Conservation (phyloP, 768 basidiomycete species). For the Leccinum arenicola region DNA sequence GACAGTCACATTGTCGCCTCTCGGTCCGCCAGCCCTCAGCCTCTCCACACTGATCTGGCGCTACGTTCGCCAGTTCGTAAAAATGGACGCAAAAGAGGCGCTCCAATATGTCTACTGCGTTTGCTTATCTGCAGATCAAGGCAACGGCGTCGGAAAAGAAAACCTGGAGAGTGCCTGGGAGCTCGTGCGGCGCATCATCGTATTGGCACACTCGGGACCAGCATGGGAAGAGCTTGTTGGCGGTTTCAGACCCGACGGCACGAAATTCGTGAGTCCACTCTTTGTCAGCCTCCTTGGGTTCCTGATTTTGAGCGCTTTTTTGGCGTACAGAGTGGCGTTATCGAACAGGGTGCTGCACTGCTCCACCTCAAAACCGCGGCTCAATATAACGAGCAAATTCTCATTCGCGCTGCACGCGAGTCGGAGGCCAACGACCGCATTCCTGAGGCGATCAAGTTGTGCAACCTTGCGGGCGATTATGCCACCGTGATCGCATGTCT, state of each 20-base stretch:
- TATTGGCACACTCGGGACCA: slow-evolving; percentile 71
- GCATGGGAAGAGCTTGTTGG: slow-evolving; percentile 94
- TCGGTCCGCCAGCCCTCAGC: slow-evolving; percentile 68
- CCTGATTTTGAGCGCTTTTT: slow-evolving; percentile 1
- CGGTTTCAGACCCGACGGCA: slow-evolving; percentile 86
- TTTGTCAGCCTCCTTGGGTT: not conserved
- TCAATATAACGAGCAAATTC: slow-evolving; percentile 79
- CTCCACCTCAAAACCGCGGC: slow-evolving; percentile 65
- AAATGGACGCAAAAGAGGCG: slow-evolving; percentile 90
- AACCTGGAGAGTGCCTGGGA: slow-evolving; percentile 84
- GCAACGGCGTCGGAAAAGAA: slow-evolving; percentile 70
- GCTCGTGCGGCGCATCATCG: slow-evolving; percentile 73
- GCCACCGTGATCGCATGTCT: slow-evolving; percentile 84
- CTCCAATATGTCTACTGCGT: slow-evolving; percentile 93
- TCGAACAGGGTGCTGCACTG: slow-evolving; percentile 79
- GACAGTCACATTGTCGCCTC: slow-evolving; percentile 68
- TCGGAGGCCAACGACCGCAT: slow-evolving; percentile 83
- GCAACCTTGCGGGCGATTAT: slow-evolving; percentile 92
- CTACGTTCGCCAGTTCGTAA: slow-evolving; percentile 89
- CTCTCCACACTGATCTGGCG: slow-evolving; percentile 87
- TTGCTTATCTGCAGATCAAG: slow-evolving; percentile 72
- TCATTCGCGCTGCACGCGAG: slow-evolving; percentile 77
- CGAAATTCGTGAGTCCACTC: slow-evolving; percentile 67
- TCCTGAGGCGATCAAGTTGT: slow-evolving; percentile 90
- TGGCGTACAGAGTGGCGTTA: slow-evolving; percentile 65